Conservation (phyloP, 2,329 filamentous ascomycete genomes). For the Ceratocystis destructans region DNA sequence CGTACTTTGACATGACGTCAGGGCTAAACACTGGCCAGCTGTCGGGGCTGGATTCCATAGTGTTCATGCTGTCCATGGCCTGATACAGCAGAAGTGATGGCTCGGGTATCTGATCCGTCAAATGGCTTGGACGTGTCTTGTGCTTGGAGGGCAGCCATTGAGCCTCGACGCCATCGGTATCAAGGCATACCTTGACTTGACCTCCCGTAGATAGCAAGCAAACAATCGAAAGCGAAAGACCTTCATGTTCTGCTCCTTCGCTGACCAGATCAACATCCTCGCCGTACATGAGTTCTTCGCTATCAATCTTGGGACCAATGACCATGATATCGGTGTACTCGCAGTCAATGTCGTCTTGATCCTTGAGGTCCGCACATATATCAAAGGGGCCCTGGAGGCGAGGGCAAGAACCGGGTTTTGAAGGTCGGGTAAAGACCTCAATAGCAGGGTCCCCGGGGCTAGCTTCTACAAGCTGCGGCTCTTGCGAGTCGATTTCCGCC, state of each 20-base stretch:
- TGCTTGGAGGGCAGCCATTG: constrained; percentile 49
- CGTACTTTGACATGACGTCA: constrained; percentile 48
- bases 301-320: constrained; percentile 48
- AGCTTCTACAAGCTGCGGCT: constrained; percentile 42
- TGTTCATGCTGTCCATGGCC: constrained; percentile 45
- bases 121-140: constrained; percentile 34
- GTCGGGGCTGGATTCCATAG: constrained; percentile 40
- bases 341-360: constrained; percentile 43
- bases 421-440: constrained; percentile 45
- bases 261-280: constrained; percentile 49
- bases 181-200: constrained; percentile 47
- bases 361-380: constrained; percentile 40
- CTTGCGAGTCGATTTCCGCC: constrained; percentile 50
- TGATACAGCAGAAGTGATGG: constrained; percentile 47
- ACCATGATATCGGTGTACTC: constrained; percentile 48
- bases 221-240: constrained; percentile 45
- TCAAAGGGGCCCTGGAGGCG: constrained; percentile 50
- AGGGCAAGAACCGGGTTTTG: constrained; percentile 43
- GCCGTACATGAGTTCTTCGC: constrained; percentile 47
- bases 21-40: constrained; percentile 50
- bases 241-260: constrained; percentile 43
- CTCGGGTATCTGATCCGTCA: constrained; percentile 28
- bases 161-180: constrained; percentile 49
- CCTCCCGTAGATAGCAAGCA: constrained; percentile 49
- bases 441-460: constrained; percentile 35